Percentiles rank a stretch among this genome's conserved stretches.
Conservation (phyloP, 495 filamentous ascomycete genomes). For the Penicillium dipodomyicola region DNA sequence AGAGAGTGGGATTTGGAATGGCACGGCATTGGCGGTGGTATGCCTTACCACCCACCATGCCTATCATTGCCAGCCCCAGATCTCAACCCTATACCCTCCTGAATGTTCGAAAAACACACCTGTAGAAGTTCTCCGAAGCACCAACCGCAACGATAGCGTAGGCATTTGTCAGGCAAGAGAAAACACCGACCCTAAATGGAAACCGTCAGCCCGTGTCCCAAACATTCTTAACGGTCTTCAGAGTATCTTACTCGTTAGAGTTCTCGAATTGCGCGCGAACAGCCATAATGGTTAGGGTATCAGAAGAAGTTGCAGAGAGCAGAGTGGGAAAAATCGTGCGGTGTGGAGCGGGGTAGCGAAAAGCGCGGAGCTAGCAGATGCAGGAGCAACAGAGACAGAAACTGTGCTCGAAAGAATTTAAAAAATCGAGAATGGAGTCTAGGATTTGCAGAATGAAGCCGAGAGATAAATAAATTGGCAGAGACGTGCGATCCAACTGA, state of each 20-base stretch:
- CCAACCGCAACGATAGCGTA: constrained; percentile 91
- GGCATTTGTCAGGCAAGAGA: constrained; percentile 91
- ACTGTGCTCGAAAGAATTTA: neutral
- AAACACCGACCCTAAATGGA: constrained; percentile 82
- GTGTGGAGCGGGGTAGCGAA: constrained; percentile 9
- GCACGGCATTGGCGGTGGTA: neutral
- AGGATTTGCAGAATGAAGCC: neutral
- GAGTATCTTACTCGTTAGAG: constrained; percentile 80
- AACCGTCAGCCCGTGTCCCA: neutral
- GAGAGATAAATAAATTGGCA: constrained; percentile 12
- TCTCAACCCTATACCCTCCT: neutral
- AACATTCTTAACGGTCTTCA: neutral
- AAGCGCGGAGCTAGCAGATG: constrained; percentile 1
- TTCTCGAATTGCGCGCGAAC: constrained; percentile 94
- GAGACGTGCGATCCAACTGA: constrained; percentile 24
- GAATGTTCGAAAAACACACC: constrained; percentile 38
- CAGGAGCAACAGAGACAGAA: neutral
- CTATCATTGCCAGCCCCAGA: neutral
- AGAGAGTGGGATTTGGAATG: neutral
- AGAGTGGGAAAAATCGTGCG: constrained; percentile 4
- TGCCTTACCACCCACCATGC: neutral
- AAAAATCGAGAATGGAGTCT: neutral
- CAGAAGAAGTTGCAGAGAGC: constrained; percentile 4
- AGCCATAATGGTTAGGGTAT: constrained; percentile 54
- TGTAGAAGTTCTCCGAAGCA: constrained; percentile 98